Evolutionary conservation across 768 basidiomycete species (phyloP), one percentile per base, ranked within the genome.

Genomic region (Lentinula aciculospora): DNA sequence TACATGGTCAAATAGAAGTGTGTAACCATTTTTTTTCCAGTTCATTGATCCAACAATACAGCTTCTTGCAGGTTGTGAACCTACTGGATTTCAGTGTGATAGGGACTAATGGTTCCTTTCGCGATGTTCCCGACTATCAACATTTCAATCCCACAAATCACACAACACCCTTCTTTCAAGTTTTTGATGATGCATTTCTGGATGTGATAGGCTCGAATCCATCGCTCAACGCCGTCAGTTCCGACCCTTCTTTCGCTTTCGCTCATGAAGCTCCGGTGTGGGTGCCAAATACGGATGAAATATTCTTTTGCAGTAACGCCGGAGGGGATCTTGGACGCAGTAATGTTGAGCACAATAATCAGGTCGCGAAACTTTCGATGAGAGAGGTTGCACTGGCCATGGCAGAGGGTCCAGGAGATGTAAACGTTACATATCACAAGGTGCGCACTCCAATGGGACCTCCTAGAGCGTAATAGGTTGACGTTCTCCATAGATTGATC

Each of bases 251-350:
- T 2, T 78, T 76, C 58, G 76, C 77, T 0, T 75, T 82, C 51
- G 81, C 81, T 40, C 83, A 86, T 62, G 84, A 86, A 65, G 83
- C 80, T 0, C 80, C 80, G 0, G 71, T 83, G 3, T 83, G 79
- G 69, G 63, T 77, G 19, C 71, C 77, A 1, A 72, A 71, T 17
- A 82, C 78, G 25, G 74, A 83, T 58, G 75, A 81, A 57, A 69
- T 85, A 2, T 78, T 77, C 68, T 83, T 84, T 28, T 21, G 19
- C 13, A 53, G 51, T 65, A 69, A 70, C 15, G 78, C 78, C 62
- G 81, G 81, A 4, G 79, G 77, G 1, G 48, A 69, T 19, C 69
- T 77, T 12, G 79, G 80, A 1, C 73, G 74, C 56, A 79, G 72
- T 42, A 74, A 76, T 54, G 67, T 75, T 56, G 61, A 76, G 59